Conservation (phyloP, 1,139 yeast species). For the Geotrichum candidum region DNA sequence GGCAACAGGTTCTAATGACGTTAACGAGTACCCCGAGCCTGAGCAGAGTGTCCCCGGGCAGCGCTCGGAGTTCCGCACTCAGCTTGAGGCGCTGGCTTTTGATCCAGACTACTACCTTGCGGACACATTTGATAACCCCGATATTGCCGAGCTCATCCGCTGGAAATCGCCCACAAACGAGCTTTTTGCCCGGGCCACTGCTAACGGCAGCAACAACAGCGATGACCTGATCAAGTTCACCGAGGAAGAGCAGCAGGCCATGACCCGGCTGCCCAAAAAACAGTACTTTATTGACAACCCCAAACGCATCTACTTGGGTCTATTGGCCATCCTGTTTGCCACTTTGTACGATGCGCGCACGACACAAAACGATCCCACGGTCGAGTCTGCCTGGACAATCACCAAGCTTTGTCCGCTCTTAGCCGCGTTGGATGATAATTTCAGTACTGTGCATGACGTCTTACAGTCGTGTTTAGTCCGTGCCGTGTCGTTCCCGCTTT, state of each 20-base stretch:
- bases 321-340: constrained; percentile 64
- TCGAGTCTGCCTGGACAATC: constrained; percentile 91
- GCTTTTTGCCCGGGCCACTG: constrained; percentile 25
- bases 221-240: constrained; percentile 46
- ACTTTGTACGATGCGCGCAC: constrained; percentile 70
- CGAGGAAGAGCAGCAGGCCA: constrained; percentile 54
- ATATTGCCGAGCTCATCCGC: constrained; percentile 46
- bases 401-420: constrained; percentile 81
- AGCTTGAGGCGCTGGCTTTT: constrained; percentile 69
- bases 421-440: constrained; percentile 56
- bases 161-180: constrained; percentile 52
- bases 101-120: constrained; percentile 88
- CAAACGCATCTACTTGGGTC: constrained; percentile 51
- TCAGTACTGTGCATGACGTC: constrained; percentile 47
- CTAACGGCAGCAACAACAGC: constrained; percentile 2
- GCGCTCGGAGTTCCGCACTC: constrained; percentile 57
- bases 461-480: constrained; percentile 61
- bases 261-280: constrained; percentile 61
- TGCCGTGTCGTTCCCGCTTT: constrained; percentile 72
- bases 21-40: constrained; percentile 79
- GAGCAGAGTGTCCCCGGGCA: constrained; percentile 54
- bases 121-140: constrained; percentile 55
- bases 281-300: constrained; percentile 43
- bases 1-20: constrained; percentile 72
- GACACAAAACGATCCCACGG: constrained; percentile 68